Percentiles rank a stretch among this genome's conserved stretches.
phyloP scores from a whole-genome alignment of 2,329 filamentous ascomycete genomes.

The Pseudogymnoascus sp. region DNA sequence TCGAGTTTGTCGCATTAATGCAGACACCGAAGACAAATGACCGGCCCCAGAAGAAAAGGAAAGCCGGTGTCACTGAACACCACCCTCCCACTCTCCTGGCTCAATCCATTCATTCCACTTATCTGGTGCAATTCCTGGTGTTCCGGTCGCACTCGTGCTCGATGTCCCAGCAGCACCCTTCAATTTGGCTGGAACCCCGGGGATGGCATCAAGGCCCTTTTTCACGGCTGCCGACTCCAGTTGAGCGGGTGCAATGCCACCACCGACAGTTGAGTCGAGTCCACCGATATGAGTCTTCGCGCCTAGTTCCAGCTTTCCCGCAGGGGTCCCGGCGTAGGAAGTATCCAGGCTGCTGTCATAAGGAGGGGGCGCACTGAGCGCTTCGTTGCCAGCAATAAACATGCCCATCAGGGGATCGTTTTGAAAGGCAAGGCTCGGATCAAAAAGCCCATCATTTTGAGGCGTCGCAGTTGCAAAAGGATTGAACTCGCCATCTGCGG shows the following conservation, averaged over 20 bases:
- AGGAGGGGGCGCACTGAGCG: neutral
- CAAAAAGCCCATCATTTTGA: neutral
- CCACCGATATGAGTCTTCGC: neutral
- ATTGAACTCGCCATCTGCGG: neutral
- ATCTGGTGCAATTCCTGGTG: neutral
- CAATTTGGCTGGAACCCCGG: neutral
- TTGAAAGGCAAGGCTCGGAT: neutral
- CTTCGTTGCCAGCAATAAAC: neutral
- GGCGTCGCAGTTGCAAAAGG: constrained; percentile 2
- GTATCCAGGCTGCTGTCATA: constrained; percentile 3
- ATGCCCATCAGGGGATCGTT: neutral
- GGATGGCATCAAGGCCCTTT: neutral
- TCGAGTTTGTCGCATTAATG: neutral
- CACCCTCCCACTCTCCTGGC: neutral
- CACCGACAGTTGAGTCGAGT: neutral
- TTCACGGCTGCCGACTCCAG: neutral
- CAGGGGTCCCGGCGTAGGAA: neutral
- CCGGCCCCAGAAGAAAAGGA: neutral
- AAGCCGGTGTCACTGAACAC: neutral
- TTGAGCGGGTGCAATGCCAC: neutral
- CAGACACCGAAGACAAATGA: neutral
- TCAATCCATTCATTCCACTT: constrained; percentile 7
- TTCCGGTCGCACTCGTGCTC: neutral
- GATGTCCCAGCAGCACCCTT: neutral
- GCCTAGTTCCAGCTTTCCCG: neutral